phyloP scores from a whole-genome alignment of 306 rosid genomes.

The Prunus mira region DNA sequence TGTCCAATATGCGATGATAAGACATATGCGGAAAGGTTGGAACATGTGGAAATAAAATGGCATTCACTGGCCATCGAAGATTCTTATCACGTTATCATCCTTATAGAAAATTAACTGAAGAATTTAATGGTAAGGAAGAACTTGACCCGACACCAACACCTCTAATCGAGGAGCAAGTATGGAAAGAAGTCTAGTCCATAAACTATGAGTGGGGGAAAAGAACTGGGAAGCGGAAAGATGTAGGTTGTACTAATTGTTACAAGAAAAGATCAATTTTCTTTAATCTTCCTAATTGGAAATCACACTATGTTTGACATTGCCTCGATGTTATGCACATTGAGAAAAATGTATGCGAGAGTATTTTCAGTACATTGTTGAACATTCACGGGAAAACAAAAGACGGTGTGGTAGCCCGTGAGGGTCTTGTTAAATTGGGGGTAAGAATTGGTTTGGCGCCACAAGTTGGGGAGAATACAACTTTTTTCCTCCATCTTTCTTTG shows the following conservation, averaged over 20 bases:
- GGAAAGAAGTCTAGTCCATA: not conserved
- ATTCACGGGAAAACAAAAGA: conserved; percentile 3
- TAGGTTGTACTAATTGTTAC: not conserved
- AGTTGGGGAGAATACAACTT: not conserved
- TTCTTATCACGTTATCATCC: too few species aligned
- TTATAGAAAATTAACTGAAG: too few species aligned
- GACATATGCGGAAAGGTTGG: too few species aligned
- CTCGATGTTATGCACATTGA: conserved; percentile 5
- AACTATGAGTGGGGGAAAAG: not conserved
- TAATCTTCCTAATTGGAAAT: not conserved
- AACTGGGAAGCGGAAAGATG: not conserved
- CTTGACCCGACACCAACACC: not conserved
- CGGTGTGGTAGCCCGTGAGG: not conserved
- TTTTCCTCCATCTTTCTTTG: not conserved
- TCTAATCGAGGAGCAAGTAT: not conserved
- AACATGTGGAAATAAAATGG: too few species aligned
- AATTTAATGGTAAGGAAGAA: not conserved
- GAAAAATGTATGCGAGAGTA: not conserved
- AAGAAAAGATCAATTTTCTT: conserved; percentile 4
- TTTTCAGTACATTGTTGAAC: not conserved
- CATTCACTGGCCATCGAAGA: too few species aligned
- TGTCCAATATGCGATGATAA: too few species aligned
- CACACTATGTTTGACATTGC: not conserved
- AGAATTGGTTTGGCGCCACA: not conserved
- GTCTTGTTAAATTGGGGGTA: not conserved